A percentile compares a stretch with the other conserved stretches of the same genome.
Conservation (phyloP, 257 asterid genomes). For the Solanum paucissectum region DNA sequence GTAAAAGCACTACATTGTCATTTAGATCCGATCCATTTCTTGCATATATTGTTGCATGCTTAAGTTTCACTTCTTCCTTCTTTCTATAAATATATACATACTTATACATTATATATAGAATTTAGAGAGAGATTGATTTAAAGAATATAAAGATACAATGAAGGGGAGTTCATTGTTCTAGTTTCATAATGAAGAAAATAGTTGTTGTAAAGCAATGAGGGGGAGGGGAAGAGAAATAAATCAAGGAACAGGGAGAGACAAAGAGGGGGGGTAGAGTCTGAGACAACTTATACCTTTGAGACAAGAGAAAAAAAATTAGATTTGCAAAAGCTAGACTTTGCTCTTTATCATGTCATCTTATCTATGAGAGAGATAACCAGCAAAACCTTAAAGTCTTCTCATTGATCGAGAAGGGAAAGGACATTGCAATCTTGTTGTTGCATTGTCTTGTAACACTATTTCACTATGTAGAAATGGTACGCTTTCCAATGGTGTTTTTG, state of each 20-base stretch:
- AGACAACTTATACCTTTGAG: background rate
- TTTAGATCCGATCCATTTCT: background rate
- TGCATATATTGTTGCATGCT: background rate
- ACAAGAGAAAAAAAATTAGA: background rate
- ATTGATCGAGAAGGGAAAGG: background rate
- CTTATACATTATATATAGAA: too few relatives aligned
- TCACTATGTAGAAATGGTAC: background rate
- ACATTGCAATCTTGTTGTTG: background rate
- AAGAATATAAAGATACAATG: too few relatives aligned
- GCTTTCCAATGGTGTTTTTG: background rate
- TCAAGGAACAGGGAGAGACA: too few relatives aligned
- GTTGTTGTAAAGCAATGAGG: too few relatives aligned
- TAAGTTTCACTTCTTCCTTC: background rate
- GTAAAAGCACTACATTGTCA: background rate
- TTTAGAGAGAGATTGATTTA: too few relatives aligned
- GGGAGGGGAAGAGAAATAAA: too few relatives aligned
- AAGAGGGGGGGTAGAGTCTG: too few relatives aligned
- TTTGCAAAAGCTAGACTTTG: background rate
- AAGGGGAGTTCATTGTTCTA: too few relatives aligned
- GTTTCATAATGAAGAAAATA: too few relatives aligned
- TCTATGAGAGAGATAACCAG: background rate
- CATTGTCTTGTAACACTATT: background rate
- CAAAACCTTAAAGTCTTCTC: background rate
- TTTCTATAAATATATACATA: too few relatives aligned
- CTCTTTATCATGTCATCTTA: background rate